A percentile compares a stretch with the other conserved stretches of the same genome.
These are phyloP conservation scores for Harrya chromipes DNA, from an alignment of 768 basidiomycete genomes.

Conservation along the genomic window DNA sequence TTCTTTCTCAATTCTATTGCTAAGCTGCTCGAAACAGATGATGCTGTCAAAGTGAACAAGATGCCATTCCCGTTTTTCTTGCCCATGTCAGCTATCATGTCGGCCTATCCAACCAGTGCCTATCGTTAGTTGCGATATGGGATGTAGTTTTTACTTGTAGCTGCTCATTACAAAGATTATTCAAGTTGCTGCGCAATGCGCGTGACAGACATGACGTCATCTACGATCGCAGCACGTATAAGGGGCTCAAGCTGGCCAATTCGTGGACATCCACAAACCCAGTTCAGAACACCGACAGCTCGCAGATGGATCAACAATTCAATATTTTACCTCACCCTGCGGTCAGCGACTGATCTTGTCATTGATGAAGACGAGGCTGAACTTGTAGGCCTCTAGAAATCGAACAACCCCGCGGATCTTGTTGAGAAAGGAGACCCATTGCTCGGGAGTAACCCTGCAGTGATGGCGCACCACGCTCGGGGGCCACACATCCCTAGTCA, in stretches of 20 bases:
- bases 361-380: no score
- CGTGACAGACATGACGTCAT: neutral
- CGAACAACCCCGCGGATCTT: conserved; percentile 58
- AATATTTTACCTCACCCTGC: conserved; percentile 62
- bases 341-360: conserved; percentile 31
- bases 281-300: neutral
- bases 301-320: conserved; percentile 39
- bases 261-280: conserved; percentile 3
- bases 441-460: conserved; percentile 37
- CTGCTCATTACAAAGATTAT: conserved; percentile 1
- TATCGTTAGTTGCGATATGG: neutral
- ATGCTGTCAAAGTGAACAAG: conserved; percentile 63
- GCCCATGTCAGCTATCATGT: conserved; percentile 13
- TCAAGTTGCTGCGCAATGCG: neutral
- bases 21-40: conserved; percentile 45
- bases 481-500: conserved; percentile 50
- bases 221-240: neutral
- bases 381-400: conserved; percentile 39
- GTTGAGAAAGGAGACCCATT: conserved; percentile 32
- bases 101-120: neutral
- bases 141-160: conserved; percentile 7
- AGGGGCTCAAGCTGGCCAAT: neutral
- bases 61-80: conserved; percentile 1
- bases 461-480: conserved; percentile 46
- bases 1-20: neutral